A percentile compares a stretch with the other conserved stretches of the same genome.
These are phyloP conservation scores for Talaromyces amestolkiae DNA, from an alignment of 2,329 filamentous ascomycete species.

Conservation along the genomic window DNA sequence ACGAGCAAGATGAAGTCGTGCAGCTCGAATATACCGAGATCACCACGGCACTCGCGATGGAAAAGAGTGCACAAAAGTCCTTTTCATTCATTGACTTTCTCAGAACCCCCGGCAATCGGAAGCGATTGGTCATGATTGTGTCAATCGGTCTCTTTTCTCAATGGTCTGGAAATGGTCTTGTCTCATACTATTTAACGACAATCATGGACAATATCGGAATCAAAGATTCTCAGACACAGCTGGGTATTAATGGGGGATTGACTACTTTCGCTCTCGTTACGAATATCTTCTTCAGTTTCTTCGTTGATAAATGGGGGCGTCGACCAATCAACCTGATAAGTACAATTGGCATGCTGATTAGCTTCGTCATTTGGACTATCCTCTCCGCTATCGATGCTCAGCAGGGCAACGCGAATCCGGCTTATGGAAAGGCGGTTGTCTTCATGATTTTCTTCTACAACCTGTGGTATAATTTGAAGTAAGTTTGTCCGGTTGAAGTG, in stretches of 20 bases:
- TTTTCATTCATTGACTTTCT: conserved; percentile 56
- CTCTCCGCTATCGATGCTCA: conserved; percentile 44
- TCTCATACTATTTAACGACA: conserved; percentile 65
- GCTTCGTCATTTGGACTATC: conserved; percentile 45
- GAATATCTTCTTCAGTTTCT: conserved; percentile 55
- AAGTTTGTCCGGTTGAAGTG: not conserved
- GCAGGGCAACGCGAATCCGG: conserved; percentile 18
- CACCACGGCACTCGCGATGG: conserved; percentile 46
- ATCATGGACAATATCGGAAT: conserved; percentile 64
- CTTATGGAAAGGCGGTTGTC: conserved; percentile 36
- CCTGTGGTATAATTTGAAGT: conserved; percentile 42
- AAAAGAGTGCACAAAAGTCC: conserved; percentile 50
- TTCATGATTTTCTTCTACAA: conserved; percentile 47
- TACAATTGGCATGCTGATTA: conserved; percentile 45
- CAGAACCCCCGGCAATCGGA: conserved; percentile 47
- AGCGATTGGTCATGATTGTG: conserved; percentile 34
- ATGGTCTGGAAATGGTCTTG: conserved; percentile 65
- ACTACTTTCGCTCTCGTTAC: conserved; percentile 58
- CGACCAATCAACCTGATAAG: conserved; percentile 55
- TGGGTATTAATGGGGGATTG: conserved; percentile 43
- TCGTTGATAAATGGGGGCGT: conserved; percentile 56
- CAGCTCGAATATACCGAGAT: conserved; percentile 37
- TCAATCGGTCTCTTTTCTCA: conserved; percentile 48
- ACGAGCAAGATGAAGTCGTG: conserved; percentile 35
- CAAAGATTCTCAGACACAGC: conserved; percentile 42